These are phyloP conservation scores for Pulveroboletus sp. DNA, from an alignment of 768 basidiomycete species.

Conservation along the genomic window DNA sequence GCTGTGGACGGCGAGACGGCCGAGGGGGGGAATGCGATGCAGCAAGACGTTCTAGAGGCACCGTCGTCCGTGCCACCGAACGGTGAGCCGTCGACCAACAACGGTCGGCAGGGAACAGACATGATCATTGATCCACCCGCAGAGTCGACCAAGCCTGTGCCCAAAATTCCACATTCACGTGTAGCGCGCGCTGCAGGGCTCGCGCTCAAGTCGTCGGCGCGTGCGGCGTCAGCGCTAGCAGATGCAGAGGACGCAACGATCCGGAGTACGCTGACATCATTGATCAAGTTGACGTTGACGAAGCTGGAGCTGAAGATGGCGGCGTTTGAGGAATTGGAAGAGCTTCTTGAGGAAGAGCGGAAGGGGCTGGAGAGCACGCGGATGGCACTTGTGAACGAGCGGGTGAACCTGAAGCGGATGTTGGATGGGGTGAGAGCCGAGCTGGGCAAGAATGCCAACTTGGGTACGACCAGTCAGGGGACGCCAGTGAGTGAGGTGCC, in stretches of 20 bases:
- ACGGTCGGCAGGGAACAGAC: conserved; percentile 27
- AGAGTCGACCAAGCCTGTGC: conserved; percentile 23
- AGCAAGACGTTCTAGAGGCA: conserved; percentile 26
- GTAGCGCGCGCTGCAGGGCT: conserved; percentile 78
- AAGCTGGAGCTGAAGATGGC: conserved; percentile 95
- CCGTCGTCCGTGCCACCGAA: conserved; percentile 5
- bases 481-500: conserved; percentile 51
- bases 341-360: conserved; percentile 86
- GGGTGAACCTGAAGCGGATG: conserved; percentile 64
- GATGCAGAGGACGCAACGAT: conserved; percentile 80
- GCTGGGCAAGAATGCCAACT: conserved; percentile 48
- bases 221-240: conserved; percentile 76
- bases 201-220: conserved; percentile 85
- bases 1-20: conserved; percentile 35
- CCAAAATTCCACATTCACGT: conserved; percentile 62
- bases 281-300: conserved; percentile 78
- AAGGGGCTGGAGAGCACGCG: conserved; percentile 78
- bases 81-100: conserved; percentile 13
- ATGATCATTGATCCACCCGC: conserved; percentile 47
- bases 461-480: conserved; percentile 62
- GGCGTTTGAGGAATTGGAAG: conserved; percentile 93
- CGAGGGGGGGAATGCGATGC: conserved; percentile 38
- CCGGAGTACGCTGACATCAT: conserved; percentile 66
- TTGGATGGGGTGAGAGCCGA: conserved; percentile 64
- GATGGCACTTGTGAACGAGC: conserved; percentile 74